A percentile compares a stretch with the other conserved stretches of the same genome.
Conservation (phyloP, 2,329 filamentous ascomycete species). For the Trichoderma pleuroti region DNA sequence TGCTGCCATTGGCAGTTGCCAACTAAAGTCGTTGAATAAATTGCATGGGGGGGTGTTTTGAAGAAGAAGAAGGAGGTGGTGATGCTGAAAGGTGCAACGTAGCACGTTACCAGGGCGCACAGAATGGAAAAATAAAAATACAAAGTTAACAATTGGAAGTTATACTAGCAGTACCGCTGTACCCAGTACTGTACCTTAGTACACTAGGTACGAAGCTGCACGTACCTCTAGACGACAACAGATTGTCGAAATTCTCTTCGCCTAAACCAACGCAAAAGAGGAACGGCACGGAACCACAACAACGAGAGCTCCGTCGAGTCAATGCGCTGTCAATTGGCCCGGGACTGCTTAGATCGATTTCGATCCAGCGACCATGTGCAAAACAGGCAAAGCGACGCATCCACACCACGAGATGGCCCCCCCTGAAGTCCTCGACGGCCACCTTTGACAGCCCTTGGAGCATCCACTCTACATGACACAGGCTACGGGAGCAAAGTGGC, state of each 20-base stretch:
- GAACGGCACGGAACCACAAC: background rate
- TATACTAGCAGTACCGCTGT: background rate
- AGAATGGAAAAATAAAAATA: background rate
- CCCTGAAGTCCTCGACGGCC: background rate
- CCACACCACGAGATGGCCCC: background rate
- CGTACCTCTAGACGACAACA: background rate
- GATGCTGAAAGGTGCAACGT: background rate
- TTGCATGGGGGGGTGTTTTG: background rate
- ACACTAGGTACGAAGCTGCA: background rate
- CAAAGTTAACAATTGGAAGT: background rate
- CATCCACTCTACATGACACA: constrained; percentile 4
- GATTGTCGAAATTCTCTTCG: background rate
- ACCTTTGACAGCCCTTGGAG: constrained; percentile 12
- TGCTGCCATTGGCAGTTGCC: background rate
- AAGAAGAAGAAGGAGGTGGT: background rate
- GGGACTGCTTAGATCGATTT: constrained; percentile 5
- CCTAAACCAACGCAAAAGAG: background rate
- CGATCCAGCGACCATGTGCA: background rate
- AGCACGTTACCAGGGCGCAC: background rate
- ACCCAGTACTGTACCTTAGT: no score
- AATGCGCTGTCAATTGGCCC: background rate
- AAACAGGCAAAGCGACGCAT: background rate
- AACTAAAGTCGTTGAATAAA: background rate
- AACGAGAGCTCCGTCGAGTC: background rate
- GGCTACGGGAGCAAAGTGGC: background rate